These are phyloP conservation scores for Somion occarium DNA, from an alignment of 1,284 basidiomycete species.

Conservation along the genomic window DNA sequence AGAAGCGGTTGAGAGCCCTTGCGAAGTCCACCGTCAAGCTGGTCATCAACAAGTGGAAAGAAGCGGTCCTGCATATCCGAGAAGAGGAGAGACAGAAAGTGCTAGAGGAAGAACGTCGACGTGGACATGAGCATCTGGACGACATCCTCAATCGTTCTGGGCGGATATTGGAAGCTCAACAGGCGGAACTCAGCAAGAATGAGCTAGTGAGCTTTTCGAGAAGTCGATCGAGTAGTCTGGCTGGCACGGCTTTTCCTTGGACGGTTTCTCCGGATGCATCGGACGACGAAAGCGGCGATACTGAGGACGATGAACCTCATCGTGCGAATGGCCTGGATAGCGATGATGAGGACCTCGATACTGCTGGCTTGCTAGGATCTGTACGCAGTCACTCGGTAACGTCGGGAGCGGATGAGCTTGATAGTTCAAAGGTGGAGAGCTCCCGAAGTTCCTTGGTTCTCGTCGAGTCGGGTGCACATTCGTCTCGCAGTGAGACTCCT, in stretches of 20 bases:
- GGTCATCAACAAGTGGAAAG: constrained; percentile 83
- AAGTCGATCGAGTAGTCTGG: constrained; percentile 54
- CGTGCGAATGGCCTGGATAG: background rate
- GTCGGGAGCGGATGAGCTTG: background rate
- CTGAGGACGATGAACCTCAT: constrained; percentile 14
- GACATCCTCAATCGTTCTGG: constrained; percentile 90
- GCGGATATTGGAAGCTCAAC: constrained; percentile 81
- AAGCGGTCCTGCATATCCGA: constrained; percentile 82
- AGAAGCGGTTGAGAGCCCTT: constrained; percentile 61
- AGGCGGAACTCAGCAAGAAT: constrained; percentile 56
- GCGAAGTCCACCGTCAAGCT: constrained; percentile 70
- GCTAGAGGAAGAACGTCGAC: constrained; percentile 60
- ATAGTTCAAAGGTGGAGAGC: too few relatives aligned
- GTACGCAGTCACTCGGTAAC: background rate
- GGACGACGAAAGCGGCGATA: constrained; percentile 25
- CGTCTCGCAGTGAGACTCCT: too few relatives aligned
- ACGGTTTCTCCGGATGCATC: constrained; percentile 9
- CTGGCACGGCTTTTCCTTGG: constrained; percentile 33
- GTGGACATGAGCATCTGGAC: constrained; percentile 83
- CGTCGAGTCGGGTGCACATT: too few relatives aligned
- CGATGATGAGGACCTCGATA: constrained; percentile 4
- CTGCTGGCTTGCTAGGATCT: background rate
- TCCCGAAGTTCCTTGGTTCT: too few relatives aligned
- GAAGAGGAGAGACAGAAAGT: constrained; percentile 57
- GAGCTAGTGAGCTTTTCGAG: constrained; percentile 25